These are phyloP conservation scores for Aquanectria penicillioides DNA, from an alignment of 2,329 filamentous ascomycete species.

Conservation along the genomic window DNA sequence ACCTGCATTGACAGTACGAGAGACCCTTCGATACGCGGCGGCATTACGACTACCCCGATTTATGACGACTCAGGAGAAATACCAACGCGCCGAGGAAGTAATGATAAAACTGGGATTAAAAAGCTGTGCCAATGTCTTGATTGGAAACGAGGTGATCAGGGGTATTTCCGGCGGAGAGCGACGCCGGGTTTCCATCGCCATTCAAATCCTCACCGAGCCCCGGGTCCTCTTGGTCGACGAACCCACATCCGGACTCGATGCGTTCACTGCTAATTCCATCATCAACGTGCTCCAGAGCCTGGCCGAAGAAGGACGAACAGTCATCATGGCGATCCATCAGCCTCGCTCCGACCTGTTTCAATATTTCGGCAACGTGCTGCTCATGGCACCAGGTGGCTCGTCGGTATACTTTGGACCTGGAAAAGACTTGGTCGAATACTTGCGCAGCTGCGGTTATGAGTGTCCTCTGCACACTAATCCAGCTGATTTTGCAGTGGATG, in stretches of 20 bases:
- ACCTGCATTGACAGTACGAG: constrained; percentile 77
- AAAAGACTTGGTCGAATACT: constrained; percentile 70
- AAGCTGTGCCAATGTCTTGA: constrained; percentile 77
- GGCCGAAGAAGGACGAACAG: constrained; percentile 75
- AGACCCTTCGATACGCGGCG: constrained; percentile 75
- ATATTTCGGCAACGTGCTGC: constrained; percentile 74
- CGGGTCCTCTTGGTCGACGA: constrained; percentile 77
- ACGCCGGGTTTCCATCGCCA: constrained; percentile 77
- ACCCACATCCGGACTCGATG: constrained; percentile 78
- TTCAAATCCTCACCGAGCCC: constrained; percentile 79
- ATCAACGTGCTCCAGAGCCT: constrained; percentile 75
- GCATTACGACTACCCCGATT: constrained; percentile 73
- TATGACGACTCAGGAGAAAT: constrained; percentile 74
- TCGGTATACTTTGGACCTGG: constrained; percentile 73
- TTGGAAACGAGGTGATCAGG: constrained; percentile 76
- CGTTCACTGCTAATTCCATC: constrained; percentile 79
- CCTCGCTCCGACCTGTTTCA: constrained; percentile 76
- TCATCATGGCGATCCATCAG: constrained; percentile 80
- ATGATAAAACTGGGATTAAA: constrained; percentile 79
- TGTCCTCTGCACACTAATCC: constrained; percentile 77
- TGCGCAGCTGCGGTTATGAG: constrained; percentile 65
- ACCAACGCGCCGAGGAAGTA: constrained; percentile 73
- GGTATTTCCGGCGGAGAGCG: constrained; percentile 83
- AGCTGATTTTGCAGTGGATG: constrained; percentile 78
- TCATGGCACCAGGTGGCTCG: constrained; percentile 74